A percentile compares a stretch with the other conserved stretches of the same genome.
Evolutionary conservation across 768 basidiomycete species (phyloP).

Genomic region (Kondoa subrosea): DNA sequence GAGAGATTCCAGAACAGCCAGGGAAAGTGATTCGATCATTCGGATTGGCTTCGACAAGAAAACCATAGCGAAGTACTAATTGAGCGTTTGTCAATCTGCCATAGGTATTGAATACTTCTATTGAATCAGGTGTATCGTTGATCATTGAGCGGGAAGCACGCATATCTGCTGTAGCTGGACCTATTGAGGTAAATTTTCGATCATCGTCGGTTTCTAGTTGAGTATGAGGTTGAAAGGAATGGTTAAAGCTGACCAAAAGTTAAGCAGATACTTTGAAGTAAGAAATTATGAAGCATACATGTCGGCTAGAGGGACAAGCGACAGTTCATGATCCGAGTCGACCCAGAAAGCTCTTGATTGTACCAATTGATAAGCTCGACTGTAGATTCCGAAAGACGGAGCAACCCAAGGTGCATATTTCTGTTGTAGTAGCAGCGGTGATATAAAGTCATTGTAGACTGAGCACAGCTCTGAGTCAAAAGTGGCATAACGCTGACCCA

Average conservation of each 20-base stretch:
- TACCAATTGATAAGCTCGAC: neutral
- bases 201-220: neutral
- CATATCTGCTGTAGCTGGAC: neutral
- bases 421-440: neutral
- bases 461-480: neutral
- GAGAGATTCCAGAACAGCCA: neutral
- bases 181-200: neutral
- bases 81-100: conserved; percentile 42
- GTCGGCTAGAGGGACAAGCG: conserved; percentile 7
- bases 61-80: conserved; percentile 81
- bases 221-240: neutral
- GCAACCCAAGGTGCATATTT: neutral
- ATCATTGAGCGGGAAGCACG: neutral
- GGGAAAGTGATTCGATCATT: conserved; percentile 54
- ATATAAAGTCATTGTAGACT: neutral
- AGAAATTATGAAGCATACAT: too few species aligned
- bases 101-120: conserved; percentile 20
- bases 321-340: neutral
- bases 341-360: conserved; percentile 1
- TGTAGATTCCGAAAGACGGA: neutral
- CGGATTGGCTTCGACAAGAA: conserved; percentile 57
- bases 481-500: neutral
- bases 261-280: neutral
- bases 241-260: conserved; percentile 1
- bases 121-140: neutral